These are phyloP conservation scores for Yamadazyma blattariae DNA, from an alignment of 1,139 yeast species.

Conservation along the genomic window DNA sequence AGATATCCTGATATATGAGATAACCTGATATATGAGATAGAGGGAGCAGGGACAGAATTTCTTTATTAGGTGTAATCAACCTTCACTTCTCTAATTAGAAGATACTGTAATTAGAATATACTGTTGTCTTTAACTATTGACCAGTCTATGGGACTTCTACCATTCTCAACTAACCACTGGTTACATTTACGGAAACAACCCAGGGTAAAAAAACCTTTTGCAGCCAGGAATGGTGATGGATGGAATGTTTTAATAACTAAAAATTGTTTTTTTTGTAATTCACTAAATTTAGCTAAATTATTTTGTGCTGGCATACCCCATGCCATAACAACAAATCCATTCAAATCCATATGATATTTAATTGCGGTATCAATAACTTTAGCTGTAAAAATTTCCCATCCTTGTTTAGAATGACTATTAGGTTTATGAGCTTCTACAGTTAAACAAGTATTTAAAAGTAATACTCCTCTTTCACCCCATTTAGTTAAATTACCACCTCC, in stretches of 20 bases:
- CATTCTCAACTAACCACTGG: conserved; percentile 60
- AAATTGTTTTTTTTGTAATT: conserved; percentile 25
- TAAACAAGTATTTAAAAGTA: conserved; percentile 80
- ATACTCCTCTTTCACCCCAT: conserved; percentile 91
- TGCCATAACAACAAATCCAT: conserved; percentile 76
- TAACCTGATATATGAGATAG: no score
- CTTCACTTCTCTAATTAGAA: not conserved
- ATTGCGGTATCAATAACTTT: conserved; percentile 54
- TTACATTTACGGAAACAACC: conserved; percentile 70
- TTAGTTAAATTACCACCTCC: conserved; percentile 72
- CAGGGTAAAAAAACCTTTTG: conserved; percentile 76
- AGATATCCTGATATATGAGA: no score
- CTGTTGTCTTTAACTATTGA: conserved; percentile 14
- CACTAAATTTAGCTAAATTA: conserved; percentile 47
- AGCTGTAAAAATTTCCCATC: conserved; percentile 93
- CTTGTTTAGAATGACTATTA: conserved; percentile 84
- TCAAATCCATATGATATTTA: conserved; percentile 26
- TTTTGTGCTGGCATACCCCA: conserved; percentile 97
- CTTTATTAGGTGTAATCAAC: no score
- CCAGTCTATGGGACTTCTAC: conserved; percentile 66
- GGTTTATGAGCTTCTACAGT: conserved; percentile 95
- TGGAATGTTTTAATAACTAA: conserved; percentile 74
- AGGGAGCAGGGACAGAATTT: no score
- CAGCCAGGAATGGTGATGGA: conserved; percentile 92
- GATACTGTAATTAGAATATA: not conserved